Base-by-base conservation (phyloP, 768 basidiomycete genomes). In the Psilocybe cyanescens region DNA sequence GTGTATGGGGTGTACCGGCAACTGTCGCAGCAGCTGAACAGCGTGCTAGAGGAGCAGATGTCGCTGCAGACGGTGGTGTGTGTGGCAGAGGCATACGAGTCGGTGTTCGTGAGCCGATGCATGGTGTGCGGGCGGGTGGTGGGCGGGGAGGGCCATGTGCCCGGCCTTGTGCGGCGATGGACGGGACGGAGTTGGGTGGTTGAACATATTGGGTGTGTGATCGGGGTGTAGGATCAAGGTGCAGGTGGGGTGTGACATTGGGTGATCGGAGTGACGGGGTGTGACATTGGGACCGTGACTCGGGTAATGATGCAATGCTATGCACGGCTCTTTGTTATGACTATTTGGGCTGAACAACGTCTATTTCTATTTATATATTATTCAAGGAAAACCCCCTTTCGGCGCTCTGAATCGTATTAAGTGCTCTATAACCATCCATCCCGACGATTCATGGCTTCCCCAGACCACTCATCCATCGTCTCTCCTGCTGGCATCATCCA, bases 131-230 rank as follows among this genome's bases (percentile, higher is more conserved):
- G 82, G 51, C 85, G 90, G 16, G 86, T 92, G 29, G 74, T 92
- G 19, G 88, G 88, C 0, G 76, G 78, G 2, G 90, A 92, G 65
- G 87, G 86, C 0, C 89, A 92, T 69, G 78, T 89, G 7, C 91
- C 91, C 1, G 86, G 90, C 0, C 88, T 91, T 3, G 87, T 85
- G 31, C 81, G 89, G 47, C 67, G 83, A 29, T 89, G 83, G 84
- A 74, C 71, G 24, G 75, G 78, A 71, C 66, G 74, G 59, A 65
- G 47, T 2, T 87, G 87, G 86, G 77, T 79, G 63, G 75, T 81
- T 3, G 77, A 81, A 59, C 89, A 91, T 73, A 75, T 79, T 24
- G 75, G 71, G 30, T 78, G 67, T 51, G 58, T 39, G 62, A 65
- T 62, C 66, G 65, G 58, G 60, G 63, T 59, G 57, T 24, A 39